Percentiles rank a stretch among this genome's conserved stretches.
Conservation (phyloP, 2,329 filamentous ascomycete genomes). For the Volutella citrinella region DNA sequence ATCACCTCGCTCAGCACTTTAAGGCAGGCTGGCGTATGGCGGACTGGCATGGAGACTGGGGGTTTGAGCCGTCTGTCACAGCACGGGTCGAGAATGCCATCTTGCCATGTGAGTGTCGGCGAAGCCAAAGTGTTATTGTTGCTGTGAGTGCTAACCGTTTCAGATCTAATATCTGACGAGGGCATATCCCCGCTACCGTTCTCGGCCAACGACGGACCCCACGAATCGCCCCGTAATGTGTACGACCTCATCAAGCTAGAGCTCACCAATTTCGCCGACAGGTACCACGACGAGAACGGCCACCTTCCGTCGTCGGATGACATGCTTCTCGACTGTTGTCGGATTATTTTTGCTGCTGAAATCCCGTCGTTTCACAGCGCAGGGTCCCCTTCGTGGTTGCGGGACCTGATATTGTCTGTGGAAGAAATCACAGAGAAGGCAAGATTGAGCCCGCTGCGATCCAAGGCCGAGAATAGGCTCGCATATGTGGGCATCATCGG, state of each 20-base stretch:
- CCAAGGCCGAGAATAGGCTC: slow-evolving; percentile 44
- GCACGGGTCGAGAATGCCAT: slow-evolving; percentile 66
- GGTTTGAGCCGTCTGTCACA: slow-evolving; percentile 59
- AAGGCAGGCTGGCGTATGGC: slow-evolving; percentile 64
- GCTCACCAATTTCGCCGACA: slow-evolving; percentile 49
- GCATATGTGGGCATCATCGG: slow-evolving; percentile 53
- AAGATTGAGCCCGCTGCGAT: slow-evolving; percentile 46
- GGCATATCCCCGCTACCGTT: slow-evolving; percentile 55
- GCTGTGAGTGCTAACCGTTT: slow-evolving; percentile 38
- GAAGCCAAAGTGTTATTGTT: slow-evolving; percentile 34
- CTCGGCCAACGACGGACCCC: slow-evolving; percentile 42
- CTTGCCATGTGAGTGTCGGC: slow-evolving; percentile 55
- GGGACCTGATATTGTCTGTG: slow-evolving; percentile 54
- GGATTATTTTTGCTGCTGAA: slow-evolving; percentile 55
- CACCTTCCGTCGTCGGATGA: slow-evolving; percentile 47
- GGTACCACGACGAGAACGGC: slow-evolving; percentile 40
- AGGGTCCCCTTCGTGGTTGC: slow-evolving; percentile 50
- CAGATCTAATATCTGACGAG: slow-evolving; percentile 64
- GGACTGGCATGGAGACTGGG: slow-evolving; percentile 69
- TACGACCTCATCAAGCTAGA: slow-evolving; percentile 61
- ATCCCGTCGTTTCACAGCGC: slow-evolving; percentile 39
- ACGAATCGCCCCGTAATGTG: slow-evolving; percentile 50
- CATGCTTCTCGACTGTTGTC: slow-evolving; percentile 56
- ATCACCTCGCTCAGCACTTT: slow-evolving; percentile 65
- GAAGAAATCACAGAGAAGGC: slow-evolving; percentile 41